Base-by-base conservation (phyloP, 2,329 filamentous ascomycete genomes). In the Colletotrichum sidae region DNA sequence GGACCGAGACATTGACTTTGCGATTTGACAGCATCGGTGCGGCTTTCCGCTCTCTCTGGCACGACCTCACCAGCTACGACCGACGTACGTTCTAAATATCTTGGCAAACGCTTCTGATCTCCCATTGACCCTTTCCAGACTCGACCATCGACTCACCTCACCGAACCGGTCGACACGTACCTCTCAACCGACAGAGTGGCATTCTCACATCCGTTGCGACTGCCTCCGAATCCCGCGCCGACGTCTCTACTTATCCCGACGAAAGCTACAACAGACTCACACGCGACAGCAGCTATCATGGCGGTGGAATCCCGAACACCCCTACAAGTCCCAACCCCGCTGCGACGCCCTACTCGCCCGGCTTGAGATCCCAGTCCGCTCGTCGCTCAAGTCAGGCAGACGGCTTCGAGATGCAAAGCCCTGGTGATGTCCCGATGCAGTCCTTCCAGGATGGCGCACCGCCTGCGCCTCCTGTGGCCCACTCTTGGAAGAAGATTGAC, bases 401-500 rank as follows among this genome's bases (percentile, higher is more conserved):
- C 64, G 86, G 88, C 52, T 89, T 92, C 72, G 92, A 96, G 75
- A 88, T 88, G 64, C 86, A 90, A 70, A 89, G 82, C 80, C 81
- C 88, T 6, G 92, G 92, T 69, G 95, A 97, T 78, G 97, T 99
- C 68, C 95, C 92, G 71, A 96, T 99, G 93, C 96, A 97, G 80
- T 92, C 92, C 68, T 99, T 99, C 80, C 89, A 91, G 73, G 94
- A 97, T 70, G 96, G 96, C 60, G 86, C 93, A 33, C 94, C 96
- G 2, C 96, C 96, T 3, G 89, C 96, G 8, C 96, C 96, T 2
- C 94, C 96, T 7, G 90, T 97, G 44, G 78, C 83, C 53, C 94
- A 97, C 80, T 97, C 95, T 12, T 99, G 96, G 96, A 90, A 86
- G 76, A 92, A 94, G 78, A 97, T 99, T 75, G 95, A 98, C 76